phyloP scores from a whole-genome alignment of 2,329 filamentous ascomycete species.

The Penicillium sp. region DNA sequence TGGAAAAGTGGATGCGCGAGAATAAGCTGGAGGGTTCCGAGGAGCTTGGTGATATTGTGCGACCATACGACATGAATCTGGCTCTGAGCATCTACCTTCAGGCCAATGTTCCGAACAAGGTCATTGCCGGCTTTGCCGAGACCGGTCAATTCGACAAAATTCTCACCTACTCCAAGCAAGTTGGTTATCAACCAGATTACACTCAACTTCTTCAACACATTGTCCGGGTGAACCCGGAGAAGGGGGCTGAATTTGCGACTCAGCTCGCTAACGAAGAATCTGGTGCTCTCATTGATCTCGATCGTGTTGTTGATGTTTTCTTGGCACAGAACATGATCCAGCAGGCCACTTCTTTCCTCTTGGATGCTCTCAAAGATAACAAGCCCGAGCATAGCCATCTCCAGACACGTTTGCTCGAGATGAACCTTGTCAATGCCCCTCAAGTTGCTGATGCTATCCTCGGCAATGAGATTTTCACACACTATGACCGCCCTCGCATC shows the following conservation, averaged over 20 bases:
- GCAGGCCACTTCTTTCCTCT: conserved; percentile 94
- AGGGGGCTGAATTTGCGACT: conserved; percentile 93
- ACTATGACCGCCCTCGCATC: conserved; percentile 91
- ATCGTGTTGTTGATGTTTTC: conserved; percentile 97
- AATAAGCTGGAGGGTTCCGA: conserved; percentile 96
- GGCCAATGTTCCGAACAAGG: conserved; percentile 89
- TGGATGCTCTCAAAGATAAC: conserved; percentile 95
- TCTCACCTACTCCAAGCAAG: conserved; percentile 82
- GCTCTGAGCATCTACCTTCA: conserved; percentile 89
- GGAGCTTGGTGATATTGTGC: conserved; percentile 92
- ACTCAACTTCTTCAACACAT: conserved; percentile 91
- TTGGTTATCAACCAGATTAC: conserved; percentile 93
- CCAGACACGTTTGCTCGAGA: conserved; percentile 93
- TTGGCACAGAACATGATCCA: conserved; percentile 97
- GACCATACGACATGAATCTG: conserved; percentile 84
- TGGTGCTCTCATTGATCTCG: conserved; percentile 86
- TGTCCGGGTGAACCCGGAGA: conserved; percentile 87
- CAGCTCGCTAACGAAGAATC: conserved; percentile 86
- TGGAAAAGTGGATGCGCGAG: conserved; percentile 98
- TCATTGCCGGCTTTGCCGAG: conserved; percentile 92
- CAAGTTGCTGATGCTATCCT: conserved; percentile 98
- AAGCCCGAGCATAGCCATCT: conserved; percentile 89
- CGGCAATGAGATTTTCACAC: conserved; percentile 96
- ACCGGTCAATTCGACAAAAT: conserved; percentile 98
- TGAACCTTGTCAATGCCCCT: conserved; percentile 95